Evolutionary conservation across 1,284 basidiomycete species (phyloP).

Genomic region (Malassezia obtusa): DNA sequence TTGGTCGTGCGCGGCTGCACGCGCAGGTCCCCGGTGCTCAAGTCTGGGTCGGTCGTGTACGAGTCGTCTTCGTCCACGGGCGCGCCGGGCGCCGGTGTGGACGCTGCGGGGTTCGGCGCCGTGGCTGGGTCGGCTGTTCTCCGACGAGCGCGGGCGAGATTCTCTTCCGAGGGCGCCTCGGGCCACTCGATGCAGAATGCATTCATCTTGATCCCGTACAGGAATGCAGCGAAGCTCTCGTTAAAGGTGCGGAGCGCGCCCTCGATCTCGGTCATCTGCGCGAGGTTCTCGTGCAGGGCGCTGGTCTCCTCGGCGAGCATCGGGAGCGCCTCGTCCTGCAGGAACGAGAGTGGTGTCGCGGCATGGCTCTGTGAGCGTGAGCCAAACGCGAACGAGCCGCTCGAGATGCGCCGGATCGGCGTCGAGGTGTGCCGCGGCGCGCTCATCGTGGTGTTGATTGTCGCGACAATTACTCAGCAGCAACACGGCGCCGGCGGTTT

Average conservation of each 20-base stretch:
- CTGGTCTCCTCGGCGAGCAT: conserved; percentile 82
- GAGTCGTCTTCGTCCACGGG: too few relatives aligned
- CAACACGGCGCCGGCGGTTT: not conserved
- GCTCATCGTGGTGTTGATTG: conserved; percentile 9
- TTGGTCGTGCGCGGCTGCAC: too few relatives aligned
- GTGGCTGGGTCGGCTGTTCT: not conserved
- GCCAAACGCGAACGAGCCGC: conserved; percentile 76
- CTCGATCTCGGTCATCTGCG: conserved; percentile 62
- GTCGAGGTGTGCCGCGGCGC: conserved; percentile 51
- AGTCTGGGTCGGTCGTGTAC: conserved; percentile 40
- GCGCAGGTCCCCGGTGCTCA: not conserved
- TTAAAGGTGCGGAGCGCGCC: conserved; percentile 74
- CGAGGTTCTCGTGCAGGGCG: conserved; percentile 64
- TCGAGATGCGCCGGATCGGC: conserved; percentile 76
- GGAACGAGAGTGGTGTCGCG: conserved; percentile 71
- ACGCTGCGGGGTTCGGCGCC: not conserved
- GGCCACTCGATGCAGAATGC: conserved; percentile 83
- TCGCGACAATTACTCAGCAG: conserved; percentile 6
- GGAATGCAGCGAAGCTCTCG: conserved; percentile 80
- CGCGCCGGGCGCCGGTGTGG: conserved; percentile 10
- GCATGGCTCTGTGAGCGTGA: conserved; percentile 55
- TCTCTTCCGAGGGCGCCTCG: conserved; percentile 50
- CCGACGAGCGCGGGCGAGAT: not conserved
- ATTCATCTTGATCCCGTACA: conserved; percentile 89
- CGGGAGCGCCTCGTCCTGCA: conserved; percentile 64